Base-by-base conservation (phyloP, 345 rosid genomes). In the Capsella bursapastoris region DNA sequence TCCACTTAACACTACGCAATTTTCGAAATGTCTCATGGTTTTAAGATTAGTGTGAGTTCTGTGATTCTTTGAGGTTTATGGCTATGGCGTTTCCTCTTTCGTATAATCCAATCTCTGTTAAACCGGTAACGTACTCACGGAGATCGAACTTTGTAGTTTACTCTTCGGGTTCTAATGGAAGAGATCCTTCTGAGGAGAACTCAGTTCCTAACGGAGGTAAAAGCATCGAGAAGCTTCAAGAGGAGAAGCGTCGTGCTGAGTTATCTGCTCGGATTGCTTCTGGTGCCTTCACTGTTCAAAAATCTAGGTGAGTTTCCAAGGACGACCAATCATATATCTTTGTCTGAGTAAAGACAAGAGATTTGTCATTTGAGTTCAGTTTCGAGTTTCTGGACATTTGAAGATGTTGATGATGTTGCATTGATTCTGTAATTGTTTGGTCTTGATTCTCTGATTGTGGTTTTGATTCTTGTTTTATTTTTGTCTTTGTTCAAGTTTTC, bases 201-300 rank as follows among this genome's bases (percentile, higher is more conserved):
- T 44, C 88, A n/a, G 65, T 7, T 12, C 82, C 80, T 18, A 55
- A 34, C 38, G 82, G 82, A 2, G 72, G 80, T 11, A 84, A 88
- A 84, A 71, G 75, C 16, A 75, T 64, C 1, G 88, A 90, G 10
- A 80, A 53, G 80, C 73, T 78, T 66, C 81, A 82, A 15, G 88
- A 88, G 28, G 89, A 89, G 81, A 89, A 86, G 72, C 90, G 88
- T 60, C 87, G 89, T 5, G 94, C 87, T 35, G 85, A 91, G 74
- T 78, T 93, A 77, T 89, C 94, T 60, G 84, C 89, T 41, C 81
- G 89, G 56, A 93, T 91, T 78, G 89, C 96, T 81, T 86, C 97
- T 31, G 96, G 97, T 41, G 97, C 85, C 14, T 93, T 93, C 81
- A 91, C 92, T 5, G 90, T 88, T 0, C 75, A 71, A 29, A 74